Evolutionary conservation across 306 rosid genomes (phyloP), one percentile per base, ranked within the genome.

Genomic region (Malus orientalis): DNA sequence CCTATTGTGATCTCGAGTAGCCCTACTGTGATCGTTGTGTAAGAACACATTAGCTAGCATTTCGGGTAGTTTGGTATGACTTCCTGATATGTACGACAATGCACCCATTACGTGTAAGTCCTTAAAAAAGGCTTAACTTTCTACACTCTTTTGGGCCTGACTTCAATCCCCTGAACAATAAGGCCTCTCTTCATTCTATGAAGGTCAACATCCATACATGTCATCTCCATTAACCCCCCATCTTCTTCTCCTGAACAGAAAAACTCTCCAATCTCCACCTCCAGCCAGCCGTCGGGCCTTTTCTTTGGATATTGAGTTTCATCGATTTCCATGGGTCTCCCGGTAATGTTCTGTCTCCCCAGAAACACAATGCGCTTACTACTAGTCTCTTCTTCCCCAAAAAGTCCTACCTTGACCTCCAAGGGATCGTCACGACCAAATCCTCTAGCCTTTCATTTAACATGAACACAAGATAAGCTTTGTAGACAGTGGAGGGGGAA

Each of bases 231-330:
- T 61, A 88, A 20, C 55, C 74, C 85, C 13, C 79, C 85, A 1
- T 62, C 74, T 7, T 79, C 87, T 27, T 30, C 81, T 45, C 82
- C 83, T 44, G 44, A 58, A 51, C 61, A 80, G 76, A 76, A 85
- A 77, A 87, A 88, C 18, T 85, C 89, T 2, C 91, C 96, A 68
- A 88, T 67, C 78, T 87, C 91, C 11, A 84, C 71, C 82, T 92
- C 96, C 62, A 77, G 22, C 93, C 93, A 90, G 32, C 96, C 87
- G 22, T 90, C 93, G 1, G 11, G 33, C 80, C 89, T 81, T 69
- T 68, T 59, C 64, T 55, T 27, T 27, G 27, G 27, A 27, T 27
- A 27, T 27, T 27, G 27, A 27, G 27, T 27, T 27, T 27, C 27
- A 27, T 27, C 27, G 27, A 27, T 27, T 27, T 27, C 27, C 27